Evolutionary conservation across 2,329 filamentous ascomycete genomes (phyloP).

Genomic region (Chaetomium olivaceum): DNA sequence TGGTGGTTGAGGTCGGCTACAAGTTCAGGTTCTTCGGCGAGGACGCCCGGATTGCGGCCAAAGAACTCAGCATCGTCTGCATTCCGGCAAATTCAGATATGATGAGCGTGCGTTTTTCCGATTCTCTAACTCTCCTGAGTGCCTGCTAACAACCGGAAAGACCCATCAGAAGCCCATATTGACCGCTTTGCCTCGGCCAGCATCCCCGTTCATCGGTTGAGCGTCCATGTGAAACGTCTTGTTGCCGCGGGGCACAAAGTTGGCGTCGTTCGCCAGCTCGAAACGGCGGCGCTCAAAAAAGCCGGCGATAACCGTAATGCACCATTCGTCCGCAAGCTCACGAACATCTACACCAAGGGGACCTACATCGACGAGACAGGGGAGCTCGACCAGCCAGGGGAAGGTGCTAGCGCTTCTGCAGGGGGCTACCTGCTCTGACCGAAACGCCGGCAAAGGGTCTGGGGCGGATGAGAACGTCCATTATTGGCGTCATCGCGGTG

Average conservation of each 20-base stretch:
- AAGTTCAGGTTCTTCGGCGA: conserved; percentile 98
- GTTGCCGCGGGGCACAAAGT: conserved; percentile 94
- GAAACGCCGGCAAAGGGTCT: conserved; percentile 75
- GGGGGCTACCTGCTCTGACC: conserved; percentile 91
- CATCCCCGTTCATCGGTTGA: conserved; percentile 86
- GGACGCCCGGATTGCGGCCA: conserved; percentile 84
- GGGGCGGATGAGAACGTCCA: conserved; percentile 93
- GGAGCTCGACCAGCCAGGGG: conserved; percentile 62
- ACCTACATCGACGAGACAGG: conserved; percentile 96
- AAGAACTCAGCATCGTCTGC: conserved; percentile 90
- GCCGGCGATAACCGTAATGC: conserved; percentile 91
- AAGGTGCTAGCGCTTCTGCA: conserved; percentile 50
- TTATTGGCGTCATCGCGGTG: conserved; percentile 84
- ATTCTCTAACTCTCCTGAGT: not conserved
- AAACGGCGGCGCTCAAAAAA: conserved; percentile 94
- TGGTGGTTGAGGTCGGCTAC: conserved; percentile 95
- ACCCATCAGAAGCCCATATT: conserved; percentile 87
- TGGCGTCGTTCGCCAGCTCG: conserved; percentile 88
- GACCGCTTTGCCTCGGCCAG: conserved; percentile 93
- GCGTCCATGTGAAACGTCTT: conserved; percentile 91
- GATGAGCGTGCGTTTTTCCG: conserved; percentile 68
- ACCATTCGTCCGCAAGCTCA: conserved; percentile 88
- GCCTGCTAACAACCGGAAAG: conserved; percentile 41
- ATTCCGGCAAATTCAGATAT: conserved; percentile 91
- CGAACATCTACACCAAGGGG: conserved; percentile 95